Evolutionary conservation across 208 protist species (phyloP).

Genomic region (Trypanosoma cruzi): DNA sequence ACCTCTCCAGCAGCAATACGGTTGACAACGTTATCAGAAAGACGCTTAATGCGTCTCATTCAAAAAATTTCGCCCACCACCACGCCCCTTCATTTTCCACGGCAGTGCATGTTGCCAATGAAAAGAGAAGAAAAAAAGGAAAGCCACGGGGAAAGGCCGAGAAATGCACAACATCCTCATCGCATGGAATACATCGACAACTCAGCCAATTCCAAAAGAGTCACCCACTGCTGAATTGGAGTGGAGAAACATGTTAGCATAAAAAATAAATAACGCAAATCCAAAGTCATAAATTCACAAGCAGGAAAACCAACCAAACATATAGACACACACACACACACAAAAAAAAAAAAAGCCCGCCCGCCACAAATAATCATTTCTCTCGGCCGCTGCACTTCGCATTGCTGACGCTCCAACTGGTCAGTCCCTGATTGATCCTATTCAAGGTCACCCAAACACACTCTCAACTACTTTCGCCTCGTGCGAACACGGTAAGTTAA

Average conservation of each 20-base stretch:
- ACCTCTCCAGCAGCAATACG: slow-evolving; percentile 99
- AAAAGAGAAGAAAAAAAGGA: slow-evolving; percentile 1
- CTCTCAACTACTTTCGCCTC: slow-evolving; percentile 6
- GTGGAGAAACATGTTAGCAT: background rate
- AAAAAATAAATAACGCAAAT: slow-evolving; percentile 22
- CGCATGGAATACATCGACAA: too few species aligned
- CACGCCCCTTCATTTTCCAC: background rate
- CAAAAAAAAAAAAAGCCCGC: slow-evolving; percentile 11
- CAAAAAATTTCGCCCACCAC: background rate
- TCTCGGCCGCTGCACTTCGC: background rate
- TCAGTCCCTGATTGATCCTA: too few species aligned
- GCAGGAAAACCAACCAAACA: background rate
- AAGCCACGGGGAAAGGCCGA: too few species aligned
- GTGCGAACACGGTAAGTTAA: slow-evolving; percentile 55
- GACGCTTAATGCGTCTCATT: slow-evolving; percentile 83
- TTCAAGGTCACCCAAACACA: background rate
- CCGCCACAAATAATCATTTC: background rate
- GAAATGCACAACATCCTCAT: too few species aligned
- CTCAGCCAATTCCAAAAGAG: too few species aligned
- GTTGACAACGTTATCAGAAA: slow-evolving; percentile 95
- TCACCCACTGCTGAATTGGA: slow-evolving; percentile 6
- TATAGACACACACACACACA: background rate
- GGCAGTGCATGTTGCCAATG: background rate
- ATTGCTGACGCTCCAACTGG: too few species aligned
- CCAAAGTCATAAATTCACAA: background rate